Evolutionary conservation across 768 basidiomycete genomes (phyloP).

Genomic region (Strobilomyces confusus): DNA sequence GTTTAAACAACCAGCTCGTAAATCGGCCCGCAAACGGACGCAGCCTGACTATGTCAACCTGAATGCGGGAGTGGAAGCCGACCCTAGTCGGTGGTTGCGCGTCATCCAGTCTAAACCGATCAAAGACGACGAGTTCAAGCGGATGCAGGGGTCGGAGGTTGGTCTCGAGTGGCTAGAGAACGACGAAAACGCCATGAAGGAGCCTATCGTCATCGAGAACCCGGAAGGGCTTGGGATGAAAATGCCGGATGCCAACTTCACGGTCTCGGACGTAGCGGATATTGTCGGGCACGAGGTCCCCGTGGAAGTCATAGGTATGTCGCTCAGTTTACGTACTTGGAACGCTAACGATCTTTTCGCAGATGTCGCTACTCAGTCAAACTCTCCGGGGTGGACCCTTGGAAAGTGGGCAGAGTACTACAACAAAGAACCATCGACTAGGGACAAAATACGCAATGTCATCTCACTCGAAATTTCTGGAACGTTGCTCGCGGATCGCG

Average conservation of each 20-base stretch:
- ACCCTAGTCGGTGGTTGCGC: constrained; percentile 59
- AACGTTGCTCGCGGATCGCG: constrained; percentile 70
- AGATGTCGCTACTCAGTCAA: constrained; percentile 90
- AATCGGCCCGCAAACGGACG: constrained; percentile 71
- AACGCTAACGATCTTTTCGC: constrained; percentile 2
- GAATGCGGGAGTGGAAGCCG: constrained; percentile 59
- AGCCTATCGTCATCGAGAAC: constrained; percentile 76
- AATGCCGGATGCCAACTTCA: constrained; percentile 71
- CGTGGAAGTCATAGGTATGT: constrained; percentile 87
- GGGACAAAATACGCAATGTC: constrained; percentile 91
- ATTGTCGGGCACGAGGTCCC: constrained; percentile 73
- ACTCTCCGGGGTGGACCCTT: constrained; percentile 83
- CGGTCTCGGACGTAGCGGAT: constrained; percentile 76
- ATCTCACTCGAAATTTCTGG: constrained; percentile 94
- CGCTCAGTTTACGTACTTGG: neutral
- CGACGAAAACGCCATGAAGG: constrained; percentile 70
- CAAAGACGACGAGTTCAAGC: constrained; percentile 57
- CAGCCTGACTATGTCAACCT: constrained; percentile 79
- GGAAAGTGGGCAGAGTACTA: constrained; percentile 90
- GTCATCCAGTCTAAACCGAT: constrained; percentile 68
- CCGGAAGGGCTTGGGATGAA: constrained; percentile 86
- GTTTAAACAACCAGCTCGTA: constrained; percentile 72
- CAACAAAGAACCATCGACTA: constrained; percentile 55
- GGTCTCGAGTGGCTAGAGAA: constrained; percentile 69
- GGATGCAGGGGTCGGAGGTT: constrained; percentile 66